Evolutionary conservation across 2,329 filamentous ascomycete species (phyloP).

Genomic region (Cercospora zeae-maydis): DNA sequence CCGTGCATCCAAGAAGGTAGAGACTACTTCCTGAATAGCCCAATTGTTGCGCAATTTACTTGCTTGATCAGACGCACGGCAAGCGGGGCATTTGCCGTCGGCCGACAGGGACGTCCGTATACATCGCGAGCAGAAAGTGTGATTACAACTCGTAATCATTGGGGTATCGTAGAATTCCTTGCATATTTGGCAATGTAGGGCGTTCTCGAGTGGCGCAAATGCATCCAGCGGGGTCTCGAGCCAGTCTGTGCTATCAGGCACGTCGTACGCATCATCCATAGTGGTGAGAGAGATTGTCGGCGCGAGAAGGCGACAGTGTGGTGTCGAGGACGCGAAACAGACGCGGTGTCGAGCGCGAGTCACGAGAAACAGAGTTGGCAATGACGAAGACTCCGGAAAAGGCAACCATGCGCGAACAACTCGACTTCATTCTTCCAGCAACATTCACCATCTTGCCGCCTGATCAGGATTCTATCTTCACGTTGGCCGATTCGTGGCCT

Average conservation of each 20-base stretch:
- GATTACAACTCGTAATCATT: slow-evolving; percentile 89
- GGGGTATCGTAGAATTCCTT: slow-evolving; percentile 96
- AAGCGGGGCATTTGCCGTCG: slow-evolving; percentile 85
- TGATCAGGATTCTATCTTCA: background rate
- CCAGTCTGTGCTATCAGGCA: slow-evolving; percentile 85
- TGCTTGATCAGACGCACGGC: slow-evolving; percentile 74
- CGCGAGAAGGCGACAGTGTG: background rate
- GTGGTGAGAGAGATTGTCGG: background rate
- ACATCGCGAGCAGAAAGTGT: slow-evolving; percentile 95
- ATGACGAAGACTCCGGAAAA: slow-evolving; percentile 3
- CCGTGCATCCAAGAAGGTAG: slow-evolving; percentile 68
- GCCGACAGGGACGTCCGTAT: slow-evolving; percentile 80
- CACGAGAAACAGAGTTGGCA: background rate
- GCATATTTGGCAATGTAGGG: slow-evolving; percentile 92
- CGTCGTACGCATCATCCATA: slow-evolving; percentile 35
- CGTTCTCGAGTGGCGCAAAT: slow-evolving; percentile 71
- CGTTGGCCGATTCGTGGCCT: background rate
- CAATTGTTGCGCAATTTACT: slow-evolving; percentile 80
- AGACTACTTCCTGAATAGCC: slow-evolving; percentile 78
- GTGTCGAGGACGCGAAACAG: slow-evolving; percentile 1
- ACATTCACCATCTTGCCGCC: background rate
- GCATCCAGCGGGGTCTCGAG: slow-evolving; percentile 63
- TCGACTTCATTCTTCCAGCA: background rate
- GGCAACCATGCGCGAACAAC: background rate
- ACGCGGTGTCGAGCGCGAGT: background rate